Evolutionary conservation across 2,329 filamentous ascomycete genomes (phyloP), one percentile per base, ranked within the genome.

Genomic region (Diaporthe sp.): DNA sequence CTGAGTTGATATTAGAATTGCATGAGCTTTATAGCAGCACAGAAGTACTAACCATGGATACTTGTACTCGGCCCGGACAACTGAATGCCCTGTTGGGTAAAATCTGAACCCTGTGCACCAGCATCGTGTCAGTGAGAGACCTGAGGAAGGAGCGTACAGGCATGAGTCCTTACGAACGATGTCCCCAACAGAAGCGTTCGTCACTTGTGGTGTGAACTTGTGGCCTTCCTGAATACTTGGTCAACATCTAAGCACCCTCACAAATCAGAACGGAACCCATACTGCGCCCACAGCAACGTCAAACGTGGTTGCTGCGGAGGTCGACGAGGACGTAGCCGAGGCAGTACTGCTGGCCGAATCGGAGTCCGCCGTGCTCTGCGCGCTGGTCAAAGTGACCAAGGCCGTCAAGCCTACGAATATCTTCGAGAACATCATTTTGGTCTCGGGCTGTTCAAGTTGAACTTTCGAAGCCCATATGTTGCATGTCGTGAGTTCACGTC

Each of bases 1-100:
- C 70, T 72, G 22, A 38, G 8, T 68, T 54, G 33, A 68, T 19
- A 10, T 68, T 30, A 68, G n/a, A 7, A 54, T 22, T 28, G 15
- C 15, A 30, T n/a, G 10, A 22, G 33, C 47, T 30, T 2, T 15
- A 1, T 52, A n/a, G 4, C 17, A 15, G 10, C 10, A 17, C n/a
- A 19, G 17, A 54, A 7, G 6, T 7, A 72, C 70, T 25, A 0
- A 64, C 70, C 92, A 94, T 52, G 92, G 90, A n/a, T 85, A 84
- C 2, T 84, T 82, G 77, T 87, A 93, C 66, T 88, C 90, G 45
- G 91, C 88, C 67, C 90, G 86, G 12, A 89, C 89, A n/a, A 93
- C 89, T 4, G 90, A 92, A 79, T 94, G 92, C 69, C 89, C 91
- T 30, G 85, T 85, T 1, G 91, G 90, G 77, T 90, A 92, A 79